phyloP scores from a whole-genome alignment of 192 early-diverging fungal genomes.

The Entophlyctis helioformis region DNA sequence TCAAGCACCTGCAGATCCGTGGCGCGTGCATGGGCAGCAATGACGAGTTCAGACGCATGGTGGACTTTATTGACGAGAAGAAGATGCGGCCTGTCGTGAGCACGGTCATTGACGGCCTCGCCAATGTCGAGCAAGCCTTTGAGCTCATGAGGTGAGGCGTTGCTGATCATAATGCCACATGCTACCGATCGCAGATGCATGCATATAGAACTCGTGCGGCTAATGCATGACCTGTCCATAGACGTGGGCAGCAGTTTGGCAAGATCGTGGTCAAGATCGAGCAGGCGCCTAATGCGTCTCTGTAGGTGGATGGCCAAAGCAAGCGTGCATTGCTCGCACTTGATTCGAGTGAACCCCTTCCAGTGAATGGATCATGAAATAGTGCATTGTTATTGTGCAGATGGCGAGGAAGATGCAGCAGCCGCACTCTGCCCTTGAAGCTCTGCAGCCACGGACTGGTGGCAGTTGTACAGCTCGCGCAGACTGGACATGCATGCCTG shows the following conservation, averaged over 20 bases:
- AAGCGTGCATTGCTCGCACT: no score
- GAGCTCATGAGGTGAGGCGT: constrained; percentile 10
- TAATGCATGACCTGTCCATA: neutral
- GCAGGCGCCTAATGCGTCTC: no score
- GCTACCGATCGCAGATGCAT: neutral
- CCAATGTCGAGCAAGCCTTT: constrained; percentile 9
- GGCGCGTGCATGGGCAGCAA: constrained; percentile 58
- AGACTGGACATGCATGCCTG: constrained; percentile 5
- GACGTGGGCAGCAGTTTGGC: constrained; percentile 12
- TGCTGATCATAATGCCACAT: no score
- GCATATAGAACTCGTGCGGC: neutral
- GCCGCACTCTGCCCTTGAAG: no score
- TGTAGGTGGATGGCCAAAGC: no score
- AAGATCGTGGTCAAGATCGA: constrained; percentile 9
- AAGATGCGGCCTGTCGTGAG: constrained; percentile 40
- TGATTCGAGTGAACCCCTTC: no score
- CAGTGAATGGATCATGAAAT: no score
- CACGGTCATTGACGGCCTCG: constrained; percentile 6
- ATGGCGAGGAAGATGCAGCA: no score
- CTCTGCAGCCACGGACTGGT: constrained; percentile 10
- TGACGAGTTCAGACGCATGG: constrained; percentile 46
- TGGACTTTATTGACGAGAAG: constrained; percentile 41
- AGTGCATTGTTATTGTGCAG: no score
- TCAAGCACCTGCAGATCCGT: constrained; percentile 51
- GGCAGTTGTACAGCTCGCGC: constrained; percentile 12